A percentile compares a stretch with the other conserved stretches of the same genome.
phyloP scores from a whole-genome alignment of 306 rosid genomes.

The Crataegus laevigata region DNA sequence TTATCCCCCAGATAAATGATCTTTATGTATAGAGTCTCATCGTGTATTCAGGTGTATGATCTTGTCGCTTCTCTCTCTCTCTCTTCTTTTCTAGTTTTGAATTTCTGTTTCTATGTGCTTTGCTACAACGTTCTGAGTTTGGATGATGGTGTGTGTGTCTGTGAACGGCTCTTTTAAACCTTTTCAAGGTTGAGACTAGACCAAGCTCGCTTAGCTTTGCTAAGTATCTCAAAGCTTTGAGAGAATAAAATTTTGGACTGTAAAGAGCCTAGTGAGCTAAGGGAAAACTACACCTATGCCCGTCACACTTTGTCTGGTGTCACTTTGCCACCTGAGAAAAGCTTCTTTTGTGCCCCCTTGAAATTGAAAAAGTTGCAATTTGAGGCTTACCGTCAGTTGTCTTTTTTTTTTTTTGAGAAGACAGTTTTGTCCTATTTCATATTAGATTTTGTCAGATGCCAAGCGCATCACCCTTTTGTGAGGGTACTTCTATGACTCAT shows the following conservation, averaged over 20 bases:
- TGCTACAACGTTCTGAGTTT: not conserved
- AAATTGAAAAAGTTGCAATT: not conserved
- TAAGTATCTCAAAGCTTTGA: not conserved
- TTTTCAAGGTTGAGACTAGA: constrained; percentile 4
- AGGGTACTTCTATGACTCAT: not conserved
- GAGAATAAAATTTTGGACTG: not conserved
- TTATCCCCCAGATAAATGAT: not conserved
- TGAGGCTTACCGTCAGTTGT: not conserved
- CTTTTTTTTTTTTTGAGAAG: no score
- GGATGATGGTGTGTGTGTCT: not conserved
- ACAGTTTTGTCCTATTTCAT: not conserved
- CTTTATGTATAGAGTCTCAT: not conserved
- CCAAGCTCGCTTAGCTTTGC: not conserved
- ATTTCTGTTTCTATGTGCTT: not conserved
- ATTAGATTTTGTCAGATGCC: not conserved
- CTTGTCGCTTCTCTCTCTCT: not conserved
- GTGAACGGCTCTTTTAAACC: not conserved
- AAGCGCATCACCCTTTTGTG: not conserved
- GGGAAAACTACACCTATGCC: not conserved
- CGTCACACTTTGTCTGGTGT: not conserved
- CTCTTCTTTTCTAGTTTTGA: not conserved
- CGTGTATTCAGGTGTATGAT: not conserved
- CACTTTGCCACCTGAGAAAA: not conserved
- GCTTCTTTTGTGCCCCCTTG: not conserved
- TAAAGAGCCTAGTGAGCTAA: not conserved